These are phyloP conservation scores for Spathaspora sp. DNA, from an alignment of 1,139 yeast species.

Conservation along the genomic window DNA sequence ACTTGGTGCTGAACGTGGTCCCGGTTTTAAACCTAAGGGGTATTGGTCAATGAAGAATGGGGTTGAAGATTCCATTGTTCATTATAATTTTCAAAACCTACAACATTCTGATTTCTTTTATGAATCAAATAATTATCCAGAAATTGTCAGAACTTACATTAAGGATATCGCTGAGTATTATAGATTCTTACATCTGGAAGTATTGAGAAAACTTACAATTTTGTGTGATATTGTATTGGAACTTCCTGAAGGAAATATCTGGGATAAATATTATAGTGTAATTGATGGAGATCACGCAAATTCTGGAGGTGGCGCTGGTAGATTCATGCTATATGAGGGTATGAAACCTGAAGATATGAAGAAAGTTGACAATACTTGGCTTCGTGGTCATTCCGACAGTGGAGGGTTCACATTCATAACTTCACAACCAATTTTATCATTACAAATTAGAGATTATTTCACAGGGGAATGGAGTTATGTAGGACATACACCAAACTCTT, in stretches of 20 bases:
- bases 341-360: slow-evolving; percentile 25
- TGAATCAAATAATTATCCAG: slow-evolving; percentile 24
- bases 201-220: slow-evolving; percentile 24
- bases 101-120: slow-evolving; percentile 24
- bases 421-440: slow-evolving; percentile 49
- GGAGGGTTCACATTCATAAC: slow-evolving; percentile 50
- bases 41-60: slow-evolving; percentile 35
- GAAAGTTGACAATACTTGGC: slow-evolving; percentile 39
- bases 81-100: slow-evolving; percentile 27
- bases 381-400: slow-evolving; percentile 52
- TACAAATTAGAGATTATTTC: slow-evolving; percentile 47
- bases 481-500: slow-evolving; percentile 42
- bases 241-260: slow-evolving; percentile 31
- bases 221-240: slow-evolving; percentile 32
- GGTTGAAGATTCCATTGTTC: slow-evolving; percentile 28
- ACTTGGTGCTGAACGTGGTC: slow-evolving; percentile 29
- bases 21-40: slow-evolving; percentile 31
- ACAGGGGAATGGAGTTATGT: slow-evolving; percentile 51
- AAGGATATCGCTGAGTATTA: slow-evolving; percentile 28
- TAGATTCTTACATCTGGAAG: slow-evolving; percentile 22
- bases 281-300: slow-evolving; percentile 21
- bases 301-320: slow-evolving; percentile 33
- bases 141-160: slow-evolving; percentile 27
- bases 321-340: slow-evolving; percentile 32
- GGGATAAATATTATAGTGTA: slow-evolving; percentile 31